A percentile compares a stretch with the other conserved stretches of the same genome.
Conservation (phyloP, 2,329 filamentous ascomycete genomes). For the Biscogniauxia mediterranea region DNA sequence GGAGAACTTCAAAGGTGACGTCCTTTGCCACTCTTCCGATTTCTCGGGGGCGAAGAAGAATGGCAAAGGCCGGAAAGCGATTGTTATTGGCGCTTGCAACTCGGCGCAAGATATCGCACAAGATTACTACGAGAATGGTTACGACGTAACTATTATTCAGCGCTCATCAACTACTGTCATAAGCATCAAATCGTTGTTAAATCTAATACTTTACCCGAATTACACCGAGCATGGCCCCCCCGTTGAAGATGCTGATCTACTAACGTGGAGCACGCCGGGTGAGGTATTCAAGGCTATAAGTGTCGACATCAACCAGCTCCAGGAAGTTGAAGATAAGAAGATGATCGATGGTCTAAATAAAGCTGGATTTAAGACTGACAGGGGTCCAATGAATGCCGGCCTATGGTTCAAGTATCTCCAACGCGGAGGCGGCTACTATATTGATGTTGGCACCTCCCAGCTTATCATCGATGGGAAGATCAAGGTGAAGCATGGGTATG, state of each 20-base stretch:
- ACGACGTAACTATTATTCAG: conserved; percentile 60
- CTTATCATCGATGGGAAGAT: conserved; percentile 57
- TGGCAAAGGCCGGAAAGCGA: conserved; percentile 45
- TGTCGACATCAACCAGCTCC: conserved; percentile 39
- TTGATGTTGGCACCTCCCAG: conserved; percentile 53
- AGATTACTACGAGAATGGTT: conserved; percentile 57
- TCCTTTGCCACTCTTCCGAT: conserved; percentile 54
- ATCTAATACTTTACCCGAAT: conserved; percentile 51
- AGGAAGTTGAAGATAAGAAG: conserved; percentile 36
- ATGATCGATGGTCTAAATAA: conserved; percentile 49
- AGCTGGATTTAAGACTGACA: conserved; percentile 58
- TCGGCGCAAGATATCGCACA: conserved; percentile 59
- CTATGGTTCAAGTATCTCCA: conserved; percentile 59
- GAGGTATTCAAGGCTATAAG: conserved; percentile 61
- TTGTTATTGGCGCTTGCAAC: conserved; percentile 59
- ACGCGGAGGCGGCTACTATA: conserved; percentile 60
- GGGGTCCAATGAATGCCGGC: conserved; percentile 53
- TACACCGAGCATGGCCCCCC: conserved; percentile 54
- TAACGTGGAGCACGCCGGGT: conserved; percentile 55
- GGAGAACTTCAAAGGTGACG: conserved; percentile 49
- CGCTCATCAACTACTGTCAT: conserved; percentile 57
- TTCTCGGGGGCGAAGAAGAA: conserved; percentile 44
- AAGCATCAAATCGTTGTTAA: conserved; percentile 46
- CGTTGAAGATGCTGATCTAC: conserved; percentile 64
- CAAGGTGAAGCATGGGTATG: conserved; percentile 51